Base-by-base conservation (phyloP, 1,139 yeast genomes). In the Nakaseomyces uthaithaninus region DNA sequence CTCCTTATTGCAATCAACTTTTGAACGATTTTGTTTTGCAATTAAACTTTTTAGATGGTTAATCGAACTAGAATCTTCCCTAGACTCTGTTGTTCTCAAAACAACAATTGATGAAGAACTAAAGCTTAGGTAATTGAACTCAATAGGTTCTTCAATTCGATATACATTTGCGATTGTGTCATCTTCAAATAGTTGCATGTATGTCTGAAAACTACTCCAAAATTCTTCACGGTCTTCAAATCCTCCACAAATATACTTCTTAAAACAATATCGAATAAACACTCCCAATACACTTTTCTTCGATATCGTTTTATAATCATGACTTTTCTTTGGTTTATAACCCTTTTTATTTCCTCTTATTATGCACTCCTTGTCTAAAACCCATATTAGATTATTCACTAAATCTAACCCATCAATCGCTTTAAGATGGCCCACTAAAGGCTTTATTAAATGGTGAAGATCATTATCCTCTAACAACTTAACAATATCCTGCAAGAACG, bases 241-340 rank as follows among this genome's bases (percentile, higher is more conserved):
- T 22, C 43, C 46, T 7, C 53, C 48, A 14, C 49, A n/a, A 34
- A 44, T 43, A 27, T 44, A 42, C 35, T 46, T 50, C 7, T 40
- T 26, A 18, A 44, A 24, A 37, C 54, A 47, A 10, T 36, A 41
- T 11, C 38, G 35, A 20, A 52, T 24, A 38, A 44, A 50, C 10
- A 38, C 38, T 3, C 58, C 59, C 11, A 54, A 23, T 25, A 51
- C 46, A 41, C 57, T 54, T 12, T 39, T 39, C 27, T 35, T 42
- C 3, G 55, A 43, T 11, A 50, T 33, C 18, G 31, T 39, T 27
- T 43, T 41, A 20, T 12, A n/a, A 8, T 12, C 25, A 5, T 9
- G 5, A 4, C 22, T 12, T 4, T n/a, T 31, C 17, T 5, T 20
- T 8, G 10, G 9, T 20, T 31, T 19, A 2, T 17, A 4, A 16